Percentiles rank a stretch among this genome's conserved stretches.
phyloP scores from a whole-genome alignment of 768 basidiomycete genomes.

The Lentinula lateritia region DNA sequence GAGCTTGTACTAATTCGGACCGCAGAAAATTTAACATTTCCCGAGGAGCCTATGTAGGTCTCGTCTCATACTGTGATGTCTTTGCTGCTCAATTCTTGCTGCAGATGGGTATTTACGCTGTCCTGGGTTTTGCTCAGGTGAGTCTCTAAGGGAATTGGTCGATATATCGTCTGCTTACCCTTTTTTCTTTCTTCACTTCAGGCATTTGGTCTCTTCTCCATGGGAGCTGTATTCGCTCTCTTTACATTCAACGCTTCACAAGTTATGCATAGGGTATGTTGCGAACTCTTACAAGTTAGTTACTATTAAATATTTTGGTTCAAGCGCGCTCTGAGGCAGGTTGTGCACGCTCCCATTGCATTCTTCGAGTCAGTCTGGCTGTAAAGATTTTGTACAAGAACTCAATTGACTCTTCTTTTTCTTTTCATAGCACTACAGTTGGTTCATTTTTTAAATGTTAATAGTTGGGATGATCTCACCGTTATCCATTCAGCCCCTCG shows the following conservation, averaged over 20 bases:
- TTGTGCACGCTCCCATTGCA: slow-evolving; percentile 55
- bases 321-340: slow-evolving; percentile 44
- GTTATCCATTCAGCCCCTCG: too few species aligned
- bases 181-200: too few species aligned
- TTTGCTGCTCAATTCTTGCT: slow-evolving; percentile 33
- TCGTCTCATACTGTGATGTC: too few species aligned
- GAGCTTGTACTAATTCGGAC: slow-evolving; percentile 52
- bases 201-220: slow-evolving; percentile 30
- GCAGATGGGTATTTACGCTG: slow-evolving; percentile 61
- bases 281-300: slow-evolving; percentile 23
- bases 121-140: too few species aligned
- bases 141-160: too few species aligned
- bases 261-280: too few species aligned
- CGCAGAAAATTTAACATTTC: slow-evolving; percentile 20
- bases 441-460: slow-evolving; percentile 19
- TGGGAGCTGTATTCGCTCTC: slow-evolving; percentile 26
- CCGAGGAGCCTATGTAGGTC: too few species aligned
- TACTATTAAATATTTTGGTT: slow-evolving; percentile 36
- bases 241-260: too few species aligned
- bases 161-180: too few species aligned
- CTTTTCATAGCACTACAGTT: slow-evolving; percentile 36
- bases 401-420: too few species aligned
- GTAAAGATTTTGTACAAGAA: too few species aligned
- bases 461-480: too few species aligned
- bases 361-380: slow-evolving; percentile 48